These are phyloP conservation scores for Penicillium odoratum DNA, from an alignment of 495 filamentous ascomycete genomes.

Conservation along the genomic window DNA sequence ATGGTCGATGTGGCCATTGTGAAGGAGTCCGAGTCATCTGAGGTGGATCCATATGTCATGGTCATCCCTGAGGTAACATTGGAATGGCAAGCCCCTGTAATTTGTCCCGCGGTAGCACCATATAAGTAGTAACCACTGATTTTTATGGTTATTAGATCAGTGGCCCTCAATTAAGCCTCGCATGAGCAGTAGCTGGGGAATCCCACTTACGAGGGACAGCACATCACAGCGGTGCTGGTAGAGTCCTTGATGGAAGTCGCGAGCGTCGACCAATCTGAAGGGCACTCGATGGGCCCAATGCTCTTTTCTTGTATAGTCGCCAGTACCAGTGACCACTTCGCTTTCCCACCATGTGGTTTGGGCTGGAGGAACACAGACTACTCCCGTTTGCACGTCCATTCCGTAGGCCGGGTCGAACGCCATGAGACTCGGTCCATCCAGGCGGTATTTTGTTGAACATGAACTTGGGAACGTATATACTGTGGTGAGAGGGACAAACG, in stretches of 20 bases:
- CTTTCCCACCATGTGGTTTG: background rate
- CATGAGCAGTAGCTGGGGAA: too few species aligned
- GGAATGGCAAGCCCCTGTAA: background rate
- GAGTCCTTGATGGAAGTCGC: background rate
- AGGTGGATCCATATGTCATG: background rate
- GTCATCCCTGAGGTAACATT: background rate
- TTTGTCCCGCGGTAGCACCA: background rate
- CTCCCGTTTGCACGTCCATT: background rate
- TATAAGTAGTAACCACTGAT: background rate
- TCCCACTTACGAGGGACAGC: background rate
- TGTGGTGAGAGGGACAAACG: background rate
- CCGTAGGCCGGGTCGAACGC: conserved; percentile 1
- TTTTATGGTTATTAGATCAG: too few species aligned
- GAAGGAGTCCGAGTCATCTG: background rate
- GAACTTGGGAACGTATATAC: background rate
- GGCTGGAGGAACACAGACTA: background rate
- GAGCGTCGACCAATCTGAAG: background rate
- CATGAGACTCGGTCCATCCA: conserved; percentile 1
- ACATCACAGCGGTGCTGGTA: background rate
- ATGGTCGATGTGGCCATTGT: background rate
- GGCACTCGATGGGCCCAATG: background rate
- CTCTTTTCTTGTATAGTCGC: background rate
- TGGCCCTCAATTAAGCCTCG: too few species aligned
- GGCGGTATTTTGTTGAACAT: background rate
- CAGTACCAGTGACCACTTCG: background rate